Percentiles rank a stretch among this genome's conserved stretches.
Evolutionary conservation across 805 yeast genomes (phyloP).

Genomic region (Lipomyces sp.): DNA sequence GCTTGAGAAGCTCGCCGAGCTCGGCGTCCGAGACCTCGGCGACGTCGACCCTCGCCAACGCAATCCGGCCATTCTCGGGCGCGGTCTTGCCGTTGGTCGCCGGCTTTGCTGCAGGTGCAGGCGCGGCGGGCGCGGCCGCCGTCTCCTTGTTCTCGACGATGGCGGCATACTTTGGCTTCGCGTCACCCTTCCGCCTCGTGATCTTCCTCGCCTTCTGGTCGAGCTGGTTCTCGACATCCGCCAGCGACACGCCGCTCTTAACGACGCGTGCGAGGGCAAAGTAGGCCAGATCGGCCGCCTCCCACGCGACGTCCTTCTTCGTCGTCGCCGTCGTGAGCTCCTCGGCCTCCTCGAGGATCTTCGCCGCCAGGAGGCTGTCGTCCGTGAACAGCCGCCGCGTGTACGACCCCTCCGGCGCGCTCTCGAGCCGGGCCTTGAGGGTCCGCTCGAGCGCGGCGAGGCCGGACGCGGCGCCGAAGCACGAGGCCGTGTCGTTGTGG

Average conservation of each 20-base stretch:
- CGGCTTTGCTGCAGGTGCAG: neutral
- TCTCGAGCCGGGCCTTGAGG: conserved; percentile 55
- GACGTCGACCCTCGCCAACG: conserved; percentile 51
- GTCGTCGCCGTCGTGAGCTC: conserved; percentile 82
- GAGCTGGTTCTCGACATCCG: conserved; percentile 80
- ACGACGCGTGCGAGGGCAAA: conserved; percentile 64
- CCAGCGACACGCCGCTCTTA: conserved; percentile 71
- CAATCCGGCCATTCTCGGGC: conserved; percentile 41
- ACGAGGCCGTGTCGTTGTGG: conserved; percentile 75
- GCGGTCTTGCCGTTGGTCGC: neutral
- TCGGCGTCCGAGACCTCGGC: conserved; percentile 43
- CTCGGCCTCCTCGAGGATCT: conserved; percentile 93
- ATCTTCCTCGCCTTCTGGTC: conserved; percentile 81
- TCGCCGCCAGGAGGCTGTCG: conserved; percentile 69
- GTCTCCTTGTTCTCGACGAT: conserved; percentile 16
- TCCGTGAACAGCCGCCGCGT: conserved; percentile 85
- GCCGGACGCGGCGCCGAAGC: conserved; percentile 74
- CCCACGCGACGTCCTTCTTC: conserved; percentile 82
- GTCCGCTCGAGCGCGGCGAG: conserved; percentile 64
- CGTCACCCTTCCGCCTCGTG: conserved; percentile 92
- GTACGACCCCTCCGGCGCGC: conserved; percentile 92
- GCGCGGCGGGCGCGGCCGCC: neutral
- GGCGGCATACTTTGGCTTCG: conserved; percentile 70
- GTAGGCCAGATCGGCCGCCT: conserved; percentile 85
- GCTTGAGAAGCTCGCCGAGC: conserved; percentile 62